Conservation (phyloP, 2,329 filamentous ascomycete genomes). For the Trichoderma endophyticum region DNA sequence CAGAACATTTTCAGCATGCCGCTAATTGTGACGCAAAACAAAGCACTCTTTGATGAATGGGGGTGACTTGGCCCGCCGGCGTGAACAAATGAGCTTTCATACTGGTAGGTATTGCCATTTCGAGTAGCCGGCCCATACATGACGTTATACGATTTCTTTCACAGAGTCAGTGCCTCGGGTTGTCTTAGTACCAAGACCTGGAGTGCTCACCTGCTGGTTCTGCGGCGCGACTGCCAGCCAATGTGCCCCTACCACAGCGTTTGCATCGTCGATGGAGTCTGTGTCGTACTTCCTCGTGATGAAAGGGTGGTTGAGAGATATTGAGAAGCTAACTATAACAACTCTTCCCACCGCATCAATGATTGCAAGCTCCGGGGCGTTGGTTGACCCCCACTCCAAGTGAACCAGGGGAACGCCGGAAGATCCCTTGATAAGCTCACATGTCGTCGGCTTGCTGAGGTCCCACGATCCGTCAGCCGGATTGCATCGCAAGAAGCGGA, state of each 20-base stretch:
- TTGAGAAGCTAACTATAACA: constrained; percentile 67
- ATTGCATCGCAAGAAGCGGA: constrained; percentile 69
- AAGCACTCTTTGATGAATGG: constrained; percentile 64
- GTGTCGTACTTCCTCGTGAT: constrained; percentile 58
- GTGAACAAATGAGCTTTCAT: constrained; percentile 63
- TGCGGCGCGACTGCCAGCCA: constrained; percentile 68
- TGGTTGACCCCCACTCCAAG: constrained; percentile 72
- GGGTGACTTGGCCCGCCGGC: constrained; percentile 72
- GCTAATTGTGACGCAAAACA: constrained; percentile 73
- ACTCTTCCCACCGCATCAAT: constrained; percentile 78
- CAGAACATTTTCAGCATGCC: constrained; percentile 74
- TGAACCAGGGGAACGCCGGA: constrained; percentile 70
- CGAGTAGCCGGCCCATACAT: constrained; percentile 63
- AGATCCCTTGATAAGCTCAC: constrained; percentile 59
- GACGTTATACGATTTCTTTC: constrained; percentile 44
- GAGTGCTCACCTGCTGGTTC: constrained; percentile 36
- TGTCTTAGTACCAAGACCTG: too few species aligned
- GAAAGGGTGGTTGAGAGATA: constrained; percentile 70
- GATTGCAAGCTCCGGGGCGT: constrained; percentile 75
- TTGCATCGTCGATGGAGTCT: constrained; percentile 72
- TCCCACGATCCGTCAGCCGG: constrained; percentile 70
- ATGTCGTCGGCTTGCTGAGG: constrained; percentile 67
- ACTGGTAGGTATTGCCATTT: constrained; percentile 61
- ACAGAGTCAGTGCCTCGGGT: constrained; percentile 1
- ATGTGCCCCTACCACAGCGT: constrained; percentile 76